phyloP scores from a whole-genome alignment of 805 yeast genomes.

The Hyphopichia homilentoma region DNA sequence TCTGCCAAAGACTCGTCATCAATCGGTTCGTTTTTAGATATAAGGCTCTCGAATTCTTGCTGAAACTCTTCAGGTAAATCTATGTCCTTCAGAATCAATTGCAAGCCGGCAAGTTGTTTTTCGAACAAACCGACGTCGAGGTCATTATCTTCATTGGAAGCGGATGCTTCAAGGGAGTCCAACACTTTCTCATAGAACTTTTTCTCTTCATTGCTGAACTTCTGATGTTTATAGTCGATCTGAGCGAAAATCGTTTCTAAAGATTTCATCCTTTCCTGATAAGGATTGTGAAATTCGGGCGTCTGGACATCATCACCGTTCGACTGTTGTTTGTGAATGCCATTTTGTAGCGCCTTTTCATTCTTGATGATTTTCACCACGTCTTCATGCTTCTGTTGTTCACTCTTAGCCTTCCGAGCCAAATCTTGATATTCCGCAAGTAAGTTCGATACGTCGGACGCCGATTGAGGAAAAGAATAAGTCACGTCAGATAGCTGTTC shows the following conservation, averaged over 20 bases:
- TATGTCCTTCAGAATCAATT: constrained; percentile 59
- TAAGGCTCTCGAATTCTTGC: constrained; percentile 27
- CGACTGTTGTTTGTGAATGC: no score
- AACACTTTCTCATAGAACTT: constrained; percentile 16
- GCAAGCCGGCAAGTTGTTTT: constrained; percentile 61
- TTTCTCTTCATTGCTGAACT: constrained; percentile 17
- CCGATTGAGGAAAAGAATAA: no score
- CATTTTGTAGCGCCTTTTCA: no score
- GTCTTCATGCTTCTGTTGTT: no score
- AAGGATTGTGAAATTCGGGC: no score
- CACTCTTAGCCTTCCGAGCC: no score
- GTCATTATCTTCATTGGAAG: constrained; percentile 11
- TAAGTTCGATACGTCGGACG: no score
- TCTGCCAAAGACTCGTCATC: constrained; percentile 1
- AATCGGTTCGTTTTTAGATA: constrained; percentile 3
- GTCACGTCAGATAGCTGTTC: no score
- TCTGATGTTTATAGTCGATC: constrained; percentile 23
- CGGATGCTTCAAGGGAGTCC: constrained; percentile 6
- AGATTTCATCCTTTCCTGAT: no score
- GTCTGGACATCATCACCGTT: no score
- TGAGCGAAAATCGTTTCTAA: constrained; percentile 28
- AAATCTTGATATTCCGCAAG: no score
- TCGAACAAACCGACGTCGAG: constrained; percentile 46
- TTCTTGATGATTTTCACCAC: no score
- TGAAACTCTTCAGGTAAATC: constrained; percentile 58